Evolutionary conservation across 805 yeast species (phyloP).

Genomic region (Priceomyces castillae): DNA sequence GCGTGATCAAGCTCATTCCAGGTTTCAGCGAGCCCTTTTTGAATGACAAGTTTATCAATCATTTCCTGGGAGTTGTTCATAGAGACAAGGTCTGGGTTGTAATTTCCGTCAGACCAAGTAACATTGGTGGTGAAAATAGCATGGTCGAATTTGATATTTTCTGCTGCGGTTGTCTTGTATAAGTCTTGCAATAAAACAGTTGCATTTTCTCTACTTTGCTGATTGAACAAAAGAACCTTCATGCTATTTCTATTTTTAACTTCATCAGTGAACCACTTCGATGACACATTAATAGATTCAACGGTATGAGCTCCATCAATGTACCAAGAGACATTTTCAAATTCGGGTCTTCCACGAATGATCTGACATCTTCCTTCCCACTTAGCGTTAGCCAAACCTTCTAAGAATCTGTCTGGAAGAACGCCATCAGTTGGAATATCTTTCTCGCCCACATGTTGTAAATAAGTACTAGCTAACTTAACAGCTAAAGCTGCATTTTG

Average conservation of each 20-base stretch:
- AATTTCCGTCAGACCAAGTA: conserved; percentile 82
- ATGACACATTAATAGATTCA: conserved; percentile 82
- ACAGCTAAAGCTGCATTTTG: conserved; percentile 88
- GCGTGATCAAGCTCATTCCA: conserved; percentile 54
- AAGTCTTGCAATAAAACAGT: conserved; percentile 57
- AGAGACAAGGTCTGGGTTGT: conserved; percentile 80
- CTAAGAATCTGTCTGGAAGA: conserved; percentile 49
- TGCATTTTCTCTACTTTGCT: conserved; percentile 85
- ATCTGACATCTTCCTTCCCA: conserved; percentile 99
- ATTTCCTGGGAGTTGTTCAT: conserved; percentile 76
- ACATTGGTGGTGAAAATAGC: conserved; percentile 87
- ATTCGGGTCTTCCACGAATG: conserved; percentile 42
- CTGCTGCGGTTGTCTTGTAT: conserved; percentile 37
- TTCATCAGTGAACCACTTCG: conserved; percentile 64
- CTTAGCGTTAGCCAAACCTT: conserved; percentile 62
- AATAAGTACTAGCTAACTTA: conserved; percentile 60
- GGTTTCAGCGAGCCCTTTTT: conserved; percentile 63
- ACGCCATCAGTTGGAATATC: conserved; percentile 22
- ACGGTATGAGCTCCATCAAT: conserved; percentile 95
- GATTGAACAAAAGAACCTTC: conserved; percentile 76
- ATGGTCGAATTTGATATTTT: conserved; percentile 57
- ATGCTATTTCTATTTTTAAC: conserved; percentile 14
- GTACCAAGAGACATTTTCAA: conserved; percentile 61
- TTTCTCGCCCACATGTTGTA: conserved; percentile 43
- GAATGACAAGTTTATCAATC: conserved; percentile 79